These are phyloP conservation scores for Curvularia sp. DNA, from an alignment of 2,329 filamentous ascomycete species.

Conservation along the genomic window DNA sequence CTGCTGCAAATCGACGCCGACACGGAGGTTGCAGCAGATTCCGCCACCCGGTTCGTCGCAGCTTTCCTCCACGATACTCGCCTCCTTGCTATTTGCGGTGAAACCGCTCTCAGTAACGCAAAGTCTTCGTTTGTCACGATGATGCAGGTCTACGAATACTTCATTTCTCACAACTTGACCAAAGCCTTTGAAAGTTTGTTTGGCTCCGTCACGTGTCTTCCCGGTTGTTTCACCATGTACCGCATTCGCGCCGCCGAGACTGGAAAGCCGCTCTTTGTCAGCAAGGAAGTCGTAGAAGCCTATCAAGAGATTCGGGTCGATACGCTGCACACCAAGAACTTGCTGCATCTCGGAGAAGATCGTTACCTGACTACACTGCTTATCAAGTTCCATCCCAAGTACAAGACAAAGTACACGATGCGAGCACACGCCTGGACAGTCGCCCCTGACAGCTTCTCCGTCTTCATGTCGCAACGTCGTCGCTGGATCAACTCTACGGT, in stretches of 20 bases:
- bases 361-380: constrained; percentile 94
- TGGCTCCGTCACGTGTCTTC: constrained; percentile 94
- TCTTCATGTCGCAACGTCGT: constrained; percentile 97
- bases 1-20: constrained; percentile 97
- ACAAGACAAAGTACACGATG: constrained; percentile 98
- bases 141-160: constrained; percentile 99
- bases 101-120: constrained; percentile 90
- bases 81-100: constrained; percentile 92
- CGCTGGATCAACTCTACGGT: constrained; percentile 99
- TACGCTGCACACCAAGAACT: constrained; percentile 98
- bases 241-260: constrained; percentile 92
- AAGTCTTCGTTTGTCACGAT: constrained; percentile 95
- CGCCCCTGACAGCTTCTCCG: constrained; percentile 89
- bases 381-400: constrained; percentile 88
- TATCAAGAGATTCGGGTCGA: constrained; percentile 96
- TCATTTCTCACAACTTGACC: constrained; percentile 95
- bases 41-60: constrained; percentile 89
- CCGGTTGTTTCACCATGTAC: constrained; percentile 99
- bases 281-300: constrained; percentile 83
- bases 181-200: constrained; percentile 98
- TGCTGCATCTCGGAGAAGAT: constrained; percentile 96
- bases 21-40: constrained; percentile 89
- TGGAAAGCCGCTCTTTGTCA: constrained; percentile 95
- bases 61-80: constrained; percentile 90
- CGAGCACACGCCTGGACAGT: constrained; percentile 95